phyloP scores from a whole-genome alignment of 1,284 basidiomycete species.

The Ustilago trichophora region DNA sequence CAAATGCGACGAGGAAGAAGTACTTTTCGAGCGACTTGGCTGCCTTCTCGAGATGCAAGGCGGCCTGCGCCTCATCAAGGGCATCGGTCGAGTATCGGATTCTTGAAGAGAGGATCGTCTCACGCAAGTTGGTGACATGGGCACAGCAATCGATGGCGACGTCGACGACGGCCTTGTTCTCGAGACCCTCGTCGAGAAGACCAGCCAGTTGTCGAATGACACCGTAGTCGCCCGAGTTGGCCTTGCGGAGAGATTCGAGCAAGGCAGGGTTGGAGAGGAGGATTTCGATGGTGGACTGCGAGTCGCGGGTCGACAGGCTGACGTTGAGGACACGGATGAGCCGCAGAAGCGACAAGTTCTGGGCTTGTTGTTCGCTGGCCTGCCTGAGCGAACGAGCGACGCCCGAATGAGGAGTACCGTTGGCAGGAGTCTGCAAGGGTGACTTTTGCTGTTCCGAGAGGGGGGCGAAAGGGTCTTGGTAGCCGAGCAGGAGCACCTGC shows the following conservation, averaged over 20 bases:
- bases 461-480: constrained; percentile 76
- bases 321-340: constrained; percentile 85
- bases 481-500: constrained; percentile 80
- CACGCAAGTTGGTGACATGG: constrained; percentile 63
- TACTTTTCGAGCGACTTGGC: constrained; percentile 71
- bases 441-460: constrained; percentile 29
- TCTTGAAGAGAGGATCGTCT: constrained; percentile 59
- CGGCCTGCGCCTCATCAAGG: constrained; percentile 45
- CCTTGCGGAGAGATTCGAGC: constrained; percentile 58
- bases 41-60: constrained; percentile 55
- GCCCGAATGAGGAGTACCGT: constrained; percentile 35
- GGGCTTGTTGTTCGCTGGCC: constrained; percentile 77
- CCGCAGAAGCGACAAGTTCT: constrained; percentile 81
- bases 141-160: constrained; percentile 61
- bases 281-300: constrained; percentile 55
- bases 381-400: constrained; percentile 48
- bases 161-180: constrained; percentile 62
- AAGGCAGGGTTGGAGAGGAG: constrained; percentile 58
- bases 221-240: constrained; percentile 62
- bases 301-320: constrained; percentile 70
- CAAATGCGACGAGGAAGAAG: constrained; percentile 94
- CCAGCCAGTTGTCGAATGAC: constrained; percentile 61
- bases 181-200: constrained; percentile 61
- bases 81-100: constrained; percentile 58
- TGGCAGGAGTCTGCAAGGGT: constrained; percentile 21